These are phyloP conservation scores for Plenodomus tracheiphilus DNA, from an alignment of 2,329 filamentous ascomycete species.

Conservation along the genomic window DNA sequence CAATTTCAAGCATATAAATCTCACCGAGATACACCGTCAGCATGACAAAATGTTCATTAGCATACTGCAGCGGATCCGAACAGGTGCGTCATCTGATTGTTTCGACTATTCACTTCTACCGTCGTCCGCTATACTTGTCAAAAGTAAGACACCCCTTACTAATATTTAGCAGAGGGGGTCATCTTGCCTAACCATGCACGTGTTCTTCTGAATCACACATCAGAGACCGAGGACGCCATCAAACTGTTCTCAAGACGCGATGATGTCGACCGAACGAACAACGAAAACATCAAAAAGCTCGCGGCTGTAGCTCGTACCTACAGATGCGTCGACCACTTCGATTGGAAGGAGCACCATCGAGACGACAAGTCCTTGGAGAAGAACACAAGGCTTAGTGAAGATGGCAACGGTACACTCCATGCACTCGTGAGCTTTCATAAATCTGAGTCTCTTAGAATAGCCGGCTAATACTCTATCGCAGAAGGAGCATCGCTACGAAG, in stretches of 20 bases:
- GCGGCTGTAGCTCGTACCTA: conserved; percentile 28
- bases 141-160: background rate
- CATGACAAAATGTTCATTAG: conserved; percentile 57
- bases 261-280: conserved; percentile 40
- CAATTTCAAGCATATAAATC: conserved; percentile 57
- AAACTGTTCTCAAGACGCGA: conserved; percentile 50
- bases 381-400: conserved; percentile 12
- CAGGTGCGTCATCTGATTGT: conserved; percentile 42
- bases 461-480: conserved; percentile 2
- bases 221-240: conserved; percentile 49
- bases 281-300: conserved; percentile 37
- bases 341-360: conserved; percentile 38
- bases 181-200: conserved; percentile 45
- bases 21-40: conserved; percentile 62
- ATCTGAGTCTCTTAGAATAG: too few relatives aligned
- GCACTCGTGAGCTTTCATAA: conserved; percentile 27
- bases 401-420: conserved; percentile 16
- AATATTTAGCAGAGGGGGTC: conserved; percentile 10
- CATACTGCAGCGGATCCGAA: conserved; percentile 60
- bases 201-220: conserved; percentile 52
- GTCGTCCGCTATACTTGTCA: background rate
- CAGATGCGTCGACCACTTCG: conserved; percentile 49
- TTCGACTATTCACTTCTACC: background rate
- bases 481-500: conserved; percentile 53
- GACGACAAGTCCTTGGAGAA: conserved; percentile 19